Evolutionary conservation across 2,329 filamentous ascomycete species (phyloP).

Genomic region (Helotiales sp.): DNA sequence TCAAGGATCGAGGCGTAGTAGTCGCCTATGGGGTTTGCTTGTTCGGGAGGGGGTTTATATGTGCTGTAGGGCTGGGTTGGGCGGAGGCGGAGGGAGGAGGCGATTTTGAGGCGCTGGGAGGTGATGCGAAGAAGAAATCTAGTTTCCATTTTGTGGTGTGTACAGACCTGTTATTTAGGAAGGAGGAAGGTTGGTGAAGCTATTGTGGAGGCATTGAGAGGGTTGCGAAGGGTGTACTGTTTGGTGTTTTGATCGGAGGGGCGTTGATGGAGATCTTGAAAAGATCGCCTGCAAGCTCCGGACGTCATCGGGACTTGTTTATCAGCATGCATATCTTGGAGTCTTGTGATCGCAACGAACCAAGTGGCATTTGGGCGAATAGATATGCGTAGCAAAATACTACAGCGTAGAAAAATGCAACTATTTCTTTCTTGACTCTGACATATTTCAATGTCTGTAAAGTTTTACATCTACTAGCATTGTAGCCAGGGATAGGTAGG

Average conservation of each 20-base stretch:
- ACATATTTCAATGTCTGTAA: background rate
- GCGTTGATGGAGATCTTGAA: slow-evolving; percentile 32
- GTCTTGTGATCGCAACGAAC: slow-evolving; percentile 30
- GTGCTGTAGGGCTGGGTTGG: slow-evolving; percentile 21
- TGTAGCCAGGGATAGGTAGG: no score
- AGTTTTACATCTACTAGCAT: no score
- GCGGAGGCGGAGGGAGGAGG: slow-evolving; percentile 20
- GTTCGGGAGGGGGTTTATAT: slow-evolving; percentile 32
- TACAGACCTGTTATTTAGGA: background rate
- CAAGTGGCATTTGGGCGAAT: no score
- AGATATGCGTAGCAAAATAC: background rate
- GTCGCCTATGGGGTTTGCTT: slow-evolving; percentile 55
- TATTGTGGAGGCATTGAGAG: slow-evolving; percentile 36
- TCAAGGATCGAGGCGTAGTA: slow-evolving; percentile 65
- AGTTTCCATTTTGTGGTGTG: slow-evolving; percentile 34
- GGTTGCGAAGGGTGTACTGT: background rate
- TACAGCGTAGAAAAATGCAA: background rate
- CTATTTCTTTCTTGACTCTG: background rate
- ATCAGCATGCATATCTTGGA: slow-evolving; percentile 20
- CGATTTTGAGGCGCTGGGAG: slow-evolving; percentile 31
- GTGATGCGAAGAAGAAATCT: slow-evolving; percentile 35
- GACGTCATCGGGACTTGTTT: slow-evolving; percentile 35
- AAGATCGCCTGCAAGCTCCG: slow-evolving; percentile 17
- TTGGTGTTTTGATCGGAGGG: slow-evolving; percentile 30
- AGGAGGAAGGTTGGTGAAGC: slow-evolving; percentile 1